Evolutionary conservation across 2,329 filamentous ascomycete species (phyloP).

Genomic region (Pestalotiopsis sp.): DNA sequence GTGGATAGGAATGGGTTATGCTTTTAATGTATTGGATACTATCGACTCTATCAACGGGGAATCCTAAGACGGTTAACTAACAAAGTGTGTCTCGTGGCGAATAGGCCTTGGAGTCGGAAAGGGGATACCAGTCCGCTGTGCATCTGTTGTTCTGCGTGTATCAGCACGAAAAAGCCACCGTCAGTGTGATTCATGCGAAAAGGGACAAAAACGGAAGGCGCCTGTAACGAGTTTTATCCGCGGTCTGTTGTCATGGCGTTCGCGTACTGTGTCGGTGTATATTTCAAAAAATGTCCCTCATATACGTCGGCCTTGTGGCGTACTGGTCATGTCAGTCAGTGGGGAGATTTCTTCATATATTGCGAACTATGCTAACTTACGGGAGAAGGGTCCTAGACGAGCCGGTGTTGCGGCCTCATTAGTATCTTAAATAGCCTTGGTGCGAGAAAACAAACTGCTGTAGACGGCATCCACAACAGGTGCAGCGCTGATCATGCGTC

Average conservation of each 20-base stretch:
- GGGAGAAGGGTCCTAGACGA: slow-evolving; percentile 8
- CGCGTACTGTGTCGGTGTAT: not conserved
- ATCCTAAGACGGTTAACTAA: slow-evolving; percentile 1
- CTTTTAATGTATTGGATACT: not conserved
- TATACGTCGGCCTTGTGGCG: too few species aligned
- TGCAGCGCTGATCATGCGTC: slow-evolving; percentile 87
- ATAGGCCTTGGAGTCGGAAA: too few species aligned
- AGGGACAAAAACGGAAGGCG: slow-evolving; percentile 9
- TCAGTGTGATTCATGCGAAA: slow-evolving; percentile 7
- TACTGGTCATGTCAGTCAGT: not conserved
- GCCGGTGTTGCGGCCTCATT: slow-evolving; percentile 45
- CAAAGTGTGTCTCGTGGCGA: not conserved
- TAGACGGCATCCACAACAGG: slow-evolving; percentile 99
- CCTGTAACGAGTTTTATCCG: not conserved
- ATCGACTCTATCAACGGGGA: not conserved
- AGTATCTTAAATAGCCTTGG: slow-evolving; percentile 75
- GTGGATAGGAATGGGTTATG: not conserved
- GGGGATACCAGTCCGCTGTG: not conserved
- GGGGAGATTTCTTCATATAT: not conserved
- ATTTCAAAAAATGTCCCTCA: too few species aligned
- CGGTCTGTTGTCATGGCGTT: not conserved
- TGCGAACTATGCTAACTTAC: not conserved
- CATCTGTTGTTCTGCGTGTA: slow-evolving; percentile 5
- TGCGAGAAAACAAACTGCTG: slow-evolving; percentile 91
- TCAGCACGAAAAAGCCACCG: slow-evolving; percentile 11